Percentiles rank a stretch among this genome's conserved stretches.
Evolutionary conservation across 2,329 filamentous ascomycete species (phyloP).

Genomic region (Septoria petroselini): DNA sequence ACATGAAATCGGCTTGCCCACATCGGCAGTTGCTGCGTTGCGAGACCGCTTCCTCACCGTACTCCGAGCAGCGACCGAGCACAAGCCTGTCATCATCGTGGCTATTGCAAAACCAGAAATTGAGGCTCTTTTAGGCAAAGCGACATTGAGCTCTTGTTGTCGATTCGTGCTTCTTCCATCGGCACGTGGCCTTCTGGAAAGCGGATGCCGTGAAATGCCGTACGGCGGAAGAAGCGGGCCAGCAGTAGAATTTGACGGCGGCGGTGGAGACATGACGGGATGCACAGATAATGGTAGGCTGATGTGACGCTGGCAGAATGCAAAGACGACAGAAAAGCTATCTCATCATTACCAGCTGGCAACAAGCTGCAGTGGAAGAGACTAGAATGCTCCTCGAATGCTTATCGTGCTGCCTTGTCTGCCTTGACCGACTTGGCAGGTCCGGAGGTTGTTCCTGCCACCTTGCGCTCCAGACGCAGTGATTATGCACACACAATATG

Average conservation of each 20-base stretch:
- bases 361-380: too few species aligned
- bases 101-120: background rate
- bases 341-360: background rate
- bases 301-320: background rate
- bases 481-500: too few species aligned
- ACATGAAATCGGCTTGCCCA: conserved; percentile 8
- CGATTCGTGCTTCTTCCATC: background rate
- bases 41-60: background rate
- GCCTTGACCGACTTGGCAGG: background rate
- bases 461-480: too few species aligned
- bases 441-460: too few species aligned
- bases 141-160: background rate
- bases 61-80: conserved; percentile 4
- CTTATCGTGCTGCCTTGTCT: background rate
- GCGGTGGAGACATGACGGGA: background rate
- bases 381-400: too few species aligned
- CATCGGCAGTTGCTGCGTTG: conserved; percentile 3
- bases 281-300: background rate
- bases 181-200: background rate
- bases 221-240: background rate
- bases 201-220: background rate
- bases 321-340: background rate
- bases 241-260: too few species aligned
- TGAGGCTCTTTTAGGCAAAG: background rate
- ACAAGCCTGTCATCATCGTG: background rate